Evolutionary conservation across 306 rosid genomes (phyloP).

Genomic region (Glycyrrhiza uralensis): DNA sequence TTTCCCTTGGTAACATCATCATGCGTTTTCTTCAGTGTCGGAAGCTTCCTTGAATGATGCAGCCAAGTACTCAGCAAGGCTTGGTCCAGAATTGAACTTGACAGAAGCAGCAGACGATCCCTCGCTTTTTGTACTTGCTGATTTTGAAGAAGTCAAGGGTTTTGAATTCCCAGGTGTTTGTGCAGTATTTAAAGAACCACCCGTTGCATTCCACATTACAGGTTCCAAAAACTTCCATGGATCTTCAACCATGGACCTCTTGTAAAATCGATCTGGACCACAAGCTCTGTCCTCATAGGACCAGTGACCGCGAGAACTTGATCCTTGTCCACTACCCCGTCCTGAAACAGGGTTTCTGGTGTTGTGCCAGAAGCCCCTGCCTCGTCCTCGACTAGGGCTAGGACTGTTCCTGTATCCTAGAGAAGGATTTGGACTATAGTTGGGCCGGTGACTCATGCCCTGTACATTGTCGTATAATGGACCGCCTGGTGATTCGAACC

Average conservation of each 20-base stretch:
- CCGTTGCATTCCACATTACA: constrained; percentile 38
- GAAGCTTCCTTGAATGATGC: constrained; percentile 67
- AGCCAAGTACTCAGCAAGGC: constrained; percentile 87
- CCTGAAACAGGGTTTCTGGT: constrained; percentile 42
- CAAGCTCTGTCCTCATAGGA: constrained; percentile 16
- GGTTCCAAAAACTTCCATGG: constrained; percentile 77
- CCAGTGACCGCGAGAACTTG: constrained; percentile 37
- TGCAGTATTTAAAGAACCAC: background rate
- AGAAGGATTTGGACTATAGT: constrained; percentile 44
- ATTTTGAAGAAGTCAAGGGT: constrained; percentile 32
- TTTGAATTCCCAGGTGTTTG: constrained; percentile 27
- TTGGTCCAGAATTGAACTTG: constrained; percentile 57
- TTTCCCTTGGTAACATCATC: constrained; percentile 17
- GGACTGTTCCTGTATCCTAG: constrained; percentile 45
- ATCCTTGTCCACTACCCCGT: constrained; percentile 48
- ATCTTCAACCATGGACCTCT: constrained; percentile 81
- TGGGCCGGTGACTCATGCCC: constrained; percentile 33
- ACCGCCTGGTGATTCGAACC: constrained; percentile 40
- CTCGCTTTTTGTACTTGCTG: constrained; percentile 31
- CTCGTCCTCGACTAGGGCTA: constrained; percentile 46
- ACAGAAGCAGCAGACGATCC: constrained; percentile 36
- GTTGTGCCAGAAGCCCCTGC: constrained; percentile 41
- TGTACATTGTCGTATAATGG: constrained; percentile 33
- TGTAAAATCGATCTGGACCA: constrained; percentile 43
- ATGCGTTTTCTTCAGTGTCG: constrained; percentile 34